Evolutionary conservation across 2,329 filamentous ascomycete species (phyloP).

Genomic region (Fusarium neocosmosporiellum): DNA sequence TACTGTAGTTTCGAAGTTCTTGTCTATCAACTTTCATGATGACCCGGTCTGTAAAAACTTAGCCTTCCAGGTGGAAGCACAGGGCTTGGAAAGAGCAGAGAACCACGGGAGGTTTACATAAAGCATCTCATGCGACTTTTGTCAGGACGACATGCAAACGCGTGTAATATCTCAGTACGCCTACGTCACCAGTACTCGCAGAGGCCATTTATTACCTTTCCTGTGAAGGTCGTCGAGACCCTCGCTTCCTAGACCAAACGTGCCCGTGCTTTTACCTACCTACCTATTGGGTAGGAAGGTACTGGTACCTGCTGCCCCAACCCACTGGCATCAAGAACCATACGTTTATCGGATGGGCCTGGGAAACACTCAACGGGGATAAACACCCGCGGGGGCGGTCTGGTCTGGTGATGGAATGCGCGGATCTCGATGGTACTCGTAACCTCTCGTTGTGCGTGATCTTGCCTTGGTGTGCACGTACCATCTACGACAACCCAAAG

Average conservation of each 20-base stretch:
- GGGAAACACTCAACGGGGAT: neutral
- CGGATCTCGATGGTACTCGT: constrained; percentile 5
- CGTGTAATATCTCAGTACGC: neutral
- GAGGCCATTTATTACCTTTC: neutral
- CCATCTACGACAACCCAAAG: constrained; percentile 11
- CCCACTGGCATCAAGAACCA: constrained; percentile 15
- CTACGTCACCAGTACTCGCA: neutral
- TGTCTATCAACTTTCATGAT: neutral
- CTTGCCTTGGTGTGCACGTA: neutral
- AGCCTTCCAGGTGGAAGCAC: neutral
- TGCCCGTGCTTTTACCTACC: neutral
- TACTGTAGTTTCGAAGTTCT: neutral
- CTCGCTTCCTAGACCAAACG: neutral
- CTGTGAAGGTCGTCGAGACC: neutral
- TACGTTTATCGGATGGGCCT: constrained; percentile 23
- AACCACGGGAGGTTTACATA: neutral
- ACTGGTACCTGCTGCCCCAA: neutral
- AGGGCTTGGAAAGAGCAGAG: neutral
- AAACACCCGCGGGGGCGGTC: constrained; percentile 11
- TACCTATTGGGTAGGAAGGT: neutral
- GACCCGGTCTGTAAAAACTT: neutral
- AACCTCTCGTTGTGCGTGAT: neutral
- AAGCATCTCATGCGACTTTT: neutral
- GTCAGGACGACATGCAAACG: neutral
- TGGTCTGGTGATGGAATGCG: neutral